Evolutionary conservation across 1,284 basidiomycete genomes (phyloP).

Genomic region (Pyrrhoderma lamaoense): DNA sequence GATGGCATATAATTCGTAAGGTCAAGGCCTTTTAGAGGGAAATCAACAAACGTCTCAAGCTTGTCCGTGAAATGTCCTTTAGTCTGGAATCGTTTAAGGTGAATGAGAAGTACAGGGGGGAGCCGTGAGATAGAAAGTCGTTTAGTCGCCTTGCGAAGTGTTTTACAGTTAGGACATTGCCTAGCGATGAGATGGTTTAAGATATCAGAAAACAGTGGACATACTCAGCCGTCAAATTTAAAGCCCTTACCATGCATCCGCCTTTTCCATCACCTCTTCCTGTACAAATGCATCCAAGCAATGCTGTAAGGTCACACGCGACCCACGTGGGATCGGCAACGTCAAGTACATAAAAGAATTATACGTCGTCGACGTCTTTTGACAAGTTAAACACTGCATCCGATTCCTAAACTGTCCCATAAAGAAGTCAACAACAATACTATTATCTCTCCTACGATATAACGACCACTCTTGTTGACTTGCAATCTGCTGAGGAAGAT

Average conservation of each 20-base stretch:
- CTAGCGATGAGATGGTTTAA: slow-evolving; percentile 36
- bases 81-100: slow-evolving; percentile 92
- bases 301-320: slow-evolving; percentile 66
- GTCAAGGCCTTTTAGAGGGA: slow-evolving; percentile 79
- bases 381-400: slow-evolving; percentile 86
- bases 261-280: slow-evolving; percentile 87
- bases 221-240: slow-evolving; percentile 9
- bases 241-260: slow-evolving; percentile 82
- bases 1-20: slow-evolving; percentile 89
- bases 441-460: slow-evolving; percentile 89
- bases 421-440: slow-evolving; percentile 93
- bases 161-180: slow-evolving; percentile 92
- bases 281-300: slow-evolving; percentile 91
- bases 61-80: slow-evolving; percentile 95
- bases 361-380: slow-evolving; percentile 96
- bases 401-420: slow-evolving; percentile 95
- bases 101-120: slow-evolving; percentile 91
- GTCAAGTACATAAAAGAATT: slow-evolving; percentile 97
- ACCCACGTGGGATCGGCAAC: slow-evolving; percentile 74
- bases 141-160: slow-evolving; percentile 76
- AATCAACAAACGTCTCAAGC: slow-evolving; percentile 85
- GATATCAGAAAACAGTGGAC: neutral
- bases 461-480: slow-evolving; percentile 90
- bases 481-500: slow-evolving; percentile 82
- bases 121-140: slow-evolving; percentile 83